These are phyloP conservation scores for Entomophthora muscae DNA, from an alignment of 371 early-diverging fungal species.

Conservation along the genomic window DNA sequence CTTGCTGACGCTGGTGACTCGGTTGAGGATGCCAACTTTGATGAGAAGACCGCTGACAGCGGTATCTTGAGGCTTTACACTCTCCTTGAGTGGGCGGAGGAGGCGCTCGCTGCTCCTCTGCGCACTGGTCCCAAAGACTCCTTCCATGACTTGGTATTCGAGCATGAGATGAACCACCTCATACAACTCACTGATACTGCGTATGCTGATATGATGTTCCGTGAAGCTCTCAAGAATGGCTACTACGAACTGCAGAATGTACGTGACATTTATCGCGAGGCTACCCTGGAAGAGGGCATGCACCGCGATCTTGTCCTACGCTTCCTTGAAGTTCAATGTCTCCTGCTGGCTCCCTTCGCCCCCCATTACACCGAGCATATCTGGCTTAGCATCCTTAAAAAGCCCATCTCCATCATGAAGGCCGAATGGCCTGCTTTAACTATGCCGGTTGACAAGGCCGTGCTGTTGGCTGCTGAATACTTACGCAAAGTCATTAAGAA, in stretches of 20 bases:
- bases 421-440: slow-evolving; percentile 53
- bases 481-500: slow-evolving; percentile 51
- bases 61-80: slow-evolving; percentile 89
- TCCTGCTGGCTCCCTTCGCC: slow-evolving; percentile 71
- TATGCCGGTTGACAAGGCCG: slow-evolving; percentile 31
- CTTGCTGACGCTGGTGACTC: slow-evolving; percentile 93
- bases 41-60: slow-evolving; percentile 90
- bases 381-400: slow-evolving; percentile 60
- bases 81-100: slow-evolving; percentile 82
- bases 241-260: slow-evolving; percentile 86
- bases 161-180: slow-evolving; percentile 67
- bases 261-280: slow-evolving; percentile 80
- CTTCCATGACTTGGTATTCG: slow-evolving; percentile 76
- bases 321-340: slow-evolving; percentile 67
- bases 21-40: slow-evolving; percentile 99
- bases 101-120: slow-evolving; percentile 21
- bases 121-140: slow-evolving; percentile 26
- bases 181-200: slow-evolving; percentile 45
- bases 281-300: slow-evolving; percentile 57
- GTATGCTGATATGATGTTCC: slow-evolving; percentile 72
- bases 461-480: slow-evolving; percentile 65
- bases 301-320: slow-evolving; percentile 61
- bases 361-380: slow-evolving; percentile 90
- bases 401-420: slow-evolving; percentile 31
- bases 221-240: slow-evolving; percentile 89